Conservation (phyloP, 148 eudicot genomes). For the Fagopyrum tataricum region DNA sequence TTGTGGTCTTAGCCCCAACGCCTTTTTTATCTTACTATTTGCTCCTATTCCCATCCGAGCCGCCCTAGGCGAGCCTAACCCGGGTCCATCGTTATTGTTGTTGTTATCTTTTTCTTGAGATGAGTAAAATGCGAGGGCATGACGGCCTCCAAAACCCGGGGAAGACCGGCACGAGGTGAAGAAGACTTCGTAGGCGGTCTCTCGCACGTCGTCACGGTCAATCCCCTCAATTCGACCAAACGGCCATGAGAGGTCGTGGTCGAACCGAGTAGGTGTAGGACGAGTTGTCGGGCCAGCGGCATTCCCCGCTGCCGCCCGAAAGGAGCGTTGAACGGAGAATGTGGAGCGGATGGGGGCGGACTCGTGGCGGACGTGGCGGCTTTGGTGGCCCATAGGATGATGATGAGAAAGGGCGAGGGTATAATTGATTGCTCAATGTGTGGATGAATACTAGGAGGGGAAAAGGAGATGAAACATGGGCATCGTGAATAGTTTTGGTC, state of each 20-base stretch:
- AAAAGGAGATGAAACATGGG: not conserved
- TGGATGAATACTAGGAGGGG: not conserved
- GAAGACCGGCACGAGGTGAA: conserved; percentile 88
- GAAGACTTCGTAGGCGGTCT: conserved; percentile 85
- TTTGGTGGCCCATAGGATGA: not conserved
- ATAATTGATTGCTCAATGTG: too few species aligned
- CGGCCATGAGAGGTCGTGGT: conserved; percentile 44
- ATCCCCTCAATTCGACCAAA: conserved; percentile 49
- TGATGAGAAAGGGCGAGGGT: not conserved
- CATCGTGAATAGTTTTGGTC: not conserved
- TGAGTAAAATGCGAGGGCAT: conserved; percentile 30
- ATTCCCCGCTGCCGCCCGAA: not conserved
- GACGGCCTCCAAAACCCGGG: conserved; percentile 82
- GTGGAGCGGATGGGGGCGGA: conserved; percentile 10
- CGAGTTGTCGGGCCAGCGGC: not conserved
- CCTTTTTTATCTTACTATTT: conserved; percentile 69
- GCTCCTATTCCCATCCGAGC: conserved; percentile 67
- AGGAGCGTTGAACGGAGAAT: not conserved
- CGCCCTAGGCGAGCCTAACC: conserved; percentile 35
- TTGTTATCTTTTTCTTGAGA: conserved; percentile 19
- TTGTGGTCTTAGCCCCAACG: conserved; percentile 55
- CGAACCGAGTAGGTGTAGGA: not conserved
- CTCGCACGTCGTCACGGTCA: conserved; percentile 55
- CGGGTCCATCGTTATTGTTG: conserved; percentile 16
- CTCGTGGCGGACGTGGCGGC: conserved; percentile 13